Percentiles rank a stretch among this genome's conserved stretches.
phyloP scores from a whole-genome alignment of 2,329 filamentous ascomycete genomes.

The Dryadomyces quercus-mongolicae region DNA sequence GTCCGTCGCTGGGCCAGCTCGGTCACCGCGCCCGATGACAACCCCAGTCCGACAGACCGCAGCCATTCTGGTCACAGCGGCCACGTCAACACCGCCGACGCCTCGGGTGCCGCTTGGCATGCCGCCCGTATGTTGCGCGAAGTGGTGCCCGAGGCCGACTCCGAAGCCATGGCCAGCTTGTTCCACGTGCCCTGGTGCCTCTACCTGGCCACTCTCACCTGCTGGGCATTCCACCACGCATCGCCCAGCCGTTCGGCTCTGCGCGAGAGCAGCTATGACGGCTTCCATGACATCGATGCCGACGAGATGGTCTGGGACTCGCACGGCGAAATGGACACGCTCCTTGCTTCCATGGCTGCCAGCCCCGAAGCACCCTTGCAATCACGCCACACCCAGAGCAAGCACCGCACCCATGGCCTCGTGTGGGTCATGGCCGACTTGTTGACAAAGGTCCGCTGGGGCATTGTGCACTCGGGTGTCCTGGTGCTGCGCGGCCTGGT shows the following conservation, averaged over 20 bases:
- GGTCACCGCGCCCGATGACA: not conserved
- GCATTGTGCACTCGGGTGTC: slow-evolving; percentile 10
- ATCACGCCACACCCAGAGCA: not conserved
- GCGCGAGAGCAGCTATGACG: not conserved
- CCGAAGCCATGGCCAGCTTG: slow-evolving; percentile 9
- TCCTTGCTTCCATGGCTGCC: slow-evolving; percentile 3
- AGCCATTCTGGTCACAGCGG: no score
- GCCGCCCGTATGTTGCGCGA: slow-evolving; percentile 8
- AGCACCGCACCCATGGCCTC: slow-evolving; percentile 3
- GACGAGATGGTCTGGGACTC: slow-evolving; percentile 11
- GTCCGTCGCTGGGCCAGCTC: slow-evolving; percentile 8
- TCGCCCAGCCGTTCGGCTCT: not conserved
- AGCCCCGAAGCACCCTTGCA: not conserved
- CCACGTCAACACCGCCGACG: not conserved
- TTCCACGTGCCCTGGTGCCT: slow-evolving; percentile 12
- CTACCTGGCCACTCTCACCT: slow-evolving; percentile 10
- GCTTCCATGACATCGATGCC: not conserved
- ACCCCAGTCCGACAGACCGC: no score
- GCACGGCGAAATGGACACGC: slow-evolving; percentile 5
- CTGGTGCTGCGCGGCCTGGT: slow-evolving; percentile 9
- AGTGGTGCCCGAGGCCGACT: slow-evolving; percentile 3
- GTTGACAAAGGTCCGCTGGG: slow-evolving; percentile 11
- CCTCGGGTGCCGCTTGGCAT: slow-evolving; percentile 7
- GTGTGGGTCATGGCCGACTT: slow-evolving; percentile 12
- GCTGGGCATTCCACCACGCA: slow-evolving; percentile 10